Base-by-base conservation (phyloP, 2,329 filamentous ascomycete species). In the Furcasterigmium furcatum region DNA sequence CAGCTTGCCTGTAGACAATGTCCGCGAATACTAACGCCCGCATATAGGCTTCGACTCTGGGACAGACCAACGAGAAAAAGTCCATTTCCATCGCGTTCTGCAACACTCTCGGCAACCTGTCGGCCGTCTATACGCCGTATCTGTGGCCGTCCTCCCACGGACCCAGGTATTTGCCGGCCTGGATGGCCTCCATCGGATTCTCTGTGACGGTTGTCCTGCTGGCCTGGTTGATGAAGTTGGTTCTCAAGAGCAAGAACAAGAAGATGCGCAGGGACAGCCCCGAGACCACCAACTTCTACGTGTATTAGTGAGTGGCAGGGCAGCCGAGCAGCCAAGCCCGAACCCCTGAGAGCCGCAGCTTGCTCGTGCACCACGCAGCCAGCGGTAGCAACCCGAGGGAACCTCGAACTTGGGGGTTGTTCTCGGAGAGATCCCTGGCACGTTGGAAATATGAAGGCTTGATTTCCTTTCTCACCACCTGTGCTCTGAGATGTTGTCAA, bases 51-150 rank as follows among this genome's bases (percentile, higher is more conserved):
- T 59, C 56, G 1, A 66, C 64, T 0, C 60, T 69, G 18, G 69
- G 68, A 1, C 71, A 74, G 49, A 72, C 68, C 0, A 62, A 68
- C 4, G 71, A 74, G 54, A 73, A 74, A 55, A 73, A 71, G 47
- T 69, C 71, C 1, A 64, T 64, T 4, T 60, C 67, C 2, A 58
- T 74, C 7, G 68, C 67, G 9, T 66, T 72, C n/a, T 45, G 65
- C 14, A 68, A 65, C 25, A 63, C 62, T 0, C 54, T 67, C 9
- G 61, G 59, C 18, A 67, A 66, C 41, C 55, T 58, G 5, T 58
- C 58, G 4, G 63, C 63, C 46, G 59, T 70, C 14, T 70, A 65
- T 58, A 67, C 62, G n/a, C 62, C 65, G 25, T 68, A 70, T 45
- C 55, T 72, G 9, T 71, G 66, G 65, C 65, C 65, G 2, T 56